Evolutionary conservation across 495 filamentous ascomycete species (phyloP).

Genomic region (Xylaria sp.): DNA sequence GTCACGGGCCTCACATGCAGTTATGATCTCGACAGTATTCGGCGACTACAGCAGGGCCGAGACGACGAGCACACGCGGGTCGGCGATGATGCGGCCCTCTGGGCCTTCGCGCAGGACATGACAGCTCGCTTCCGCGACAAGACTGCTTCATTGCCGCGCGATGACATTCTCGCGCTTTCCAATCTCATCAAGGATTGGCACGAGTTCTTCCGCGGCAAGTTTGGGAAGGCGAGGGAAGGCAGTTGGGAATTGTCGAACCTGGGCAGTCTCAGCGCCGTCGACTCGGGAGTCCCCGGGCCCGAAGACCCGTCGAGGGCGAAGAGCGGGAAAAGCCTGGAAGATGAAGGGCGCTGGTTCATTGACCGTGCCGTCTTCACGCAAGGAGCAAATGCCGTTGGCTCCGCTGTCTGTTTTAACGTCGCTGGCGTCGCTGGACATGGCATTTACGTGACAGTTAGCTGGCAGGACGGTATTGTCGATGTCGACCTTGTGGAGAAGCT

Average conservation of each 20-base stretch:
- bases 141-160: constrained; percentile 31
- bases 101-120: constrained; percentile 25
- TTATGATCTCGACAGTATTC: constrained; percentile 23
- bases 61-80: constrained; percentile 7
- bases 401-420: constrained; percentile 40
- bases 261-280: constrained; percentile 25
- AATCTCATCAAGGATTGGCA: constrained; percentile 39
- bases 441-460: constrained; percentile 35
- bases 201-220: constrained; percentile 36
- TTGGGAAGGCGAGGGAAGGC: constrained; percentile 31
- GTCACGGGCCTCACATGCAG: constrained; percentile 29
- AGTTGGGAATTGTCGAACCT: constrained; percentile 45
- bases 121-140: constrained; percentile 20
- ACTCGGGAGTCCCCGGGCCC: background rate
- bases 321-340: background rate
- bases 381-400: constrained; percentile 36
- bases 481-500: constrained; percentile 33
- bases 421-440: constrained; percentile 35
- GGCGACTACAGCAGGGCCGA: constrained; percentile 1
- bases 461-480: constrained; percentile 41
- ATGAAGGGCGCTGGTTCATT: constrained; percentile 32
- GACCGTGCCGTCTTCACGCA: constrained; percentile 42
- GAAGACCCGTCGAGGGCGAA: background rate
- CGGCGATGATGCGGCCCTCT: constrained; percentile 8
- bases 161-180: constrained; percentile 42